phyloP scores from a whole-genome alignment of 805 yeast species.

The Saccharomycopsis microspora region DNA sequence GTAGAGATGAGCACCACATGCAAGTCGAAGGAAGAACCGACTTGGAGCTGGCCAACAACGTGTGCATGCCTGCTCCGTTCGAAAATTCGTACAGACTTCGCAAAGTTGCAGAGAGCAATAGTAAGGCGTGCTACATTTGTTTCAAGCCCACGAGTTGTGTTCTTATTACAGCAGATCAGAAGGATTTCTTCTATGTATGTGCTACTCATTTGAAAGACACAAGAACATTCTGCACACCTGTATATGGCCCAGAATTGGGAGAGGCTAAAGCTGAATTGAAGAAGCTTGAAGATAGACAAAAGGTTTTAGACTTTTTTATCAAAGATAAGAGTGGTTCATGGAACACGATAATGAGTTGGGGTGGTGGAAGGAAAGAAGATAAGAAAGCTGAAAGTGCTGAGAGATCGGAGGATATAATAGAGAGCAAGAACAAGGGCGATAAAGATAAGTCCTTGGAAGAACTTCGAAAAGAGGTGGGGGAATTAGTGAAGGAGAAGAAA shows the following conservation, averaged over 20 bases:
- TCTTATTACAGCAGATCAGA: conserved; percentile 25
- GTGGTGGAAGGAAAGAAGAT: neutral
- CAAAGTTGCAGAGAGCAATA: conserved; percentile 30
- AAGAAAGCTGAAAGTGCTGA: neutral
- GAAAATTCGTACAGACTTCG: conserved; percentile 29
- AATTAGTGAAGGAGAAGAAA: neutral
- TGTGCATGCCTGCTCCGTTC: conserved; percentile 2
- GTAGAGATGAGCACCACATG: no score
- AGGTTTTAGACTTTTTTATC: conserved; percentile 5
- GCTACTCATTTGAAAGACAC: conserved; percentile 34
- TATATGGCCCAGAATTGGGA: conserved; percentile 5
- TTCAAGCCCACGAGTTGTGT: conserved; percentile 37
- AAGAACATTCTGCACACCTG: conserved; percentile 17
- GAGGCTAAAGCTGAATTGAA: conserved; percentile 1
- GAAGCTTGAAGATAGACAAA: conserved; percentile 3
- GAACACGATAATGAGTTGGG: conserved; percentile 5
- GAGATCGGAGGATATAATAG: no score
- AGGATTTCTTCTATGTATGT: conserved; percentile 45
- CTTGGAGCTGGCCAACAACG: no score
- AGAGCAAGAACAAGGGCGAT: neutral
- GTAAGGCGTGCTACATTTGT: conserved; percentile 39
- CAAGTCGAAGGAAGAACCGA: no score
- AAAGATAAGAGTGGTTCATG: conserved; percentile 7
- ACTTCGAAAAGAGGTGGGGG: conserved; percentile 1
- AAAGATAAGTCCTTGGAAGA: conserved; percentile 4